A percentile compares a stretch with the other conserved stretches of the same genome.
These are phyloP conservation scores for Pichia californica DNA, from an alignment of 805 yeast species.

Conservation along the genomic window DNA sequence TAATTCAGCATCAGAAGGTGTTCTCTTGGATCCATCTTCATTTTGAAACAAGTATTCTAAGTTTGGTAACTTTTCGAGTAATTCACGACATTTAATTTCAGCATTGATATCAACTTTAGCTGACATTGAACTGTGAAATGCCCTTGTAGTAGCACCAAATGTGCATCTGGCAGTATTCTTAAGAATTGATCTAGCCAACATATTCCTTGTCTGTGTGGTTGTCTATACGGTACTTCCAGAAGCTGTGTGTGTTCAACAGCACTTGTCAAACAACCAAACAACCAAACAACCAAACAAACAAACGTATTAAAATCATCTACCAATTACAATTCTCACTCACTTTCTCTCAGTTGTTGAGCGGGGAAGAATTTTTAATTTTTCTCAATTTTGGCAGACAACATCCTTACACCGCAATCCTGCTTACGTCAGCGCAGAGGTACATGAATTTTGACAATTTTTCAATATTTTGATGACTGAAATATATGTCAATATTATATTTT, in stretches of 20 bases:
- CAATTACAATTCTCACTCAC: background rate
- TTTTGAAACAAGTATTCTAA: conserved; percentile 63
- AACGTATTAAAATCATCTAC: background rate
- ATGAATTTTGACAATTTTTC: background rate
- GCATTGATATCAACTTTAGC: conserved; percentile 15
- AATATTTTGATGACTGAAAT: no score
- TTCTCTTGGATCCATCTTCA: conserved; percentile 68
- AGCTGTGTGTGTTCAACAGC: no score
- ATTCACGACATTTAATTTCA: conserved; percentile 57
- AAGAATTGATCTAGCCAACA: conserved; percentile 10
- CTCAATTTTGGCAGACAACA: no score
- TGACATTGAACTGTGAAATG: conserved; percentile 9
- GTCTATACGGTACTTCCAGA: no score
- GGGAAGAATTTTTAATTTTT: conserved; percentile 1
- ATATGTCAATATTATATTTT: no score
- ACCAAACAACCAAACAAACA: no score
- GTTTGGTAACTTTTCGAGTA: conserved; percentile 57
- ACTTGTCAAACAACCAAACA: no score
- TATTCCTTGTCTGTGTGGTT: background rate
- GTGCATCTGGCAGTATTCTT: conserved; percentile 1
- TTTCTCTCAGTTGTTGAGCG: background rate
- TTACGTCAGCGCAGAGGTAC: background rate
- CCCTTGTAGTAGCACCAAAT: conserved; percentile 5
- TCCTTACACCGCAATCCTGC: no score
- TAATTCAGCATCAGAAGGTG: conserved; percentile 64